These are phyloP conservation scores for Hypericum perforatum DNA, from an alignment of 345 rosid species.

Conservation along the genomic window DNA sequence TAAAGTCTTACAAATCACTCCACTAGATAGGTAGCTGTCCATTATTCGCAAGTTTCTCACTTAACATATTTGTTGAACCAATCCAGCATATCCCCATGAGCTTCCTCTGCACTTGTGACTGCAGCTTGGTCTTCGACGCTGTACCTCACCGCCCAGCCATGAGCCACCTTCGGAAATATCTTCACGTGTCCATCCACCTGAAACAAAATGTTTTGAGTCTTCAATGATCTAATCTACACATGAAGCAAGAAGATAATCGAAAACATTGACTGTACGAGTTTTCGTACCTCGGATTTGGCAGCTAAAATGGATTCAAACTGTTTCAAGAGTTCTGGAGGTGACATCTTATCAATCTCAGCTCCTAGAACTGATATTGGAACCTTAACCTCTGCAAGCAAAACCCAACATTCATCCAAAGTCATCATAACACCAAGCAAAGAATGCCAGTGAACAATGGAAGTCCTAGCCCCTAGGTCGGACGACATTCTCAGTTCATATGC, in stretches of 20 bases:
- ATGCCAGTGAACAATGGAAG: too few relatives aligned
- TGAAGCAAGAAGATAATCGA: background rate
- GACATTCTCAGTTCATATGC: too few relatives aligned
- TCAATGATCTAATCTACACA: background rate
- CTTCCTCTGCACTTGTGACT: constrained; percentile 51
- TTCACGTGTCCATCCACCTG: constrained; percentile 57
- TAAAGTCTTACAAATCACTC: too few relatives aligned
- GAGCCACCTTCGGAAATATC: constrained; percentile 59
- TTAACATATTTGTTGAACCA: constrained; percentile 56
- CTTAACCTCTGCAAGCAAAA: background rate
- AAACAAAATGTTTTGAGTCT: background rate
- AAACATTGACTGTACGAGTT: too few relatives aligned
- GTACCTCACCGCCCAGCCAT: constrained; percentile 75
- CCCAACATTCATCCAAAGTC: too few relatives aligned
- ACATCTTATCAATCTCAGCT: background rate
- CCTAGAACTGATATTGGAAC: constrained; percentile 1
- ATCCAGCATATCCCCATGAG: constrained; percentile 47
- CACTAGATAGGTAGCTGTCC: too few relatives aligned
- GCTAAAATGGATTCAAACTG: constrained; percentile 1
- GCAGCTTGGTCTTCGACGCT: constrained; percentile 33
- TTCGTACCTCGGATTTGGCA: constrained; percentile 1
- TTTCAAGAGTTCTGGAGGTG: background rate
- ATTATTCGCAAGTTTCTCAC: constrained; percentile 11
- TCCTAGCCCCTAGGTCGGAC: too few relatives aligned
- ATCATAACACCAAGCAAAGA: too few relatives aligned